Conservation (phyloP, 2,329 filamentous ascomycete genomes). For the Fusarium sp. region DNA sequence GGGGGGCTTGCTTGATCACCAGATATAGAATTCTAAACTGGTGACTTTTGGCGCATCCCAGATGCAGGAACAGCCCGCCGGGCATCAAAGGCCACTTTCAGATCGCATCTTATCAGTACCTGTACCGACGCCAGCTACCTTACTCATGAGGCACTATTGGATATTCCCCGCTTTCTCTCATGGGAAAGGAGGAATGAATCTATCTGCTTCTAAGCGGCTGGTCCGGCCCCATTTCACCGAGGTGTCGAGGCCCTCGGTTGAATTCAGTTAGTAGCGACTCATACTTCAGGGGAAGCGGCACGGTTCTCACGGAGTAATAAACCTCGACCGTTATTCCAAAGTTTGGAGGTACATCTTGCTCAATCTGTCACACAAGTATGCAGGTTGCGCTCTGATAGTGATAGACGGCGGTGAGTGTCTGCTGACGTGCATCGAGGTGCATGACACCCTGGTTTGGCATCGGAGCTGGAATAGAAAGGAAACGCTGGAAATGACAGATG, state of each 20-base stretch:
- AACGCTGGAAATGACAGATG: neutral
- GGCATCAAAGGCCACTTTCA: conserved; percentile 11
- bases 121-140: neutral
- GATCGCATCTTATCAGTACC: conserved; percentile 10
- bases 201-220: neutral
- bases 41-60: conserved; percentile 22
- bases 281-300: conserved; percentile 17
- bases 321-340: neutral
- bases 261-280: neutral
- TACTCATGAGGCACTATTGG: neutral
- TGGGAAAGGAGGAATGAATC: neutral
- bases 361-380: conserved; percentile 6
- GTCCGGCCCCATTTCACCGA: conserved; percentile 3
- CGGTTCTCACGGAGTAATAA: conserved; percentile 17
- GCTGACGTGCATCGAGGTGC: conserved; percentile 29
- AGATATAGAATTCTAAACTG: conserved; percentile 24
- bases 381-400: conserved; percentile 9
- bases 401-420: conserved; percentile 32
- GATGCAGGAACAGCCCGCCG: conserved; percentile 33
- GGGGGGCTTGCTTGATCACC: conserved; percentile 24
- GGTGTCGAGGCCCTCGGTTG: neutral
- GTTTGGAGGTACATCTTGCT: conserved; percentile 1
- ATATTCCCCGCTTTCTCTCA: conserved; percentile 2
- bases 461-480: neutral
- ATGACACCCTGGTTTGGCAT: conserved; percentile 8